These are phyloP conservation scores for Blastobotrys apis DNA, from an alignment of 1,139 yeast species.

Conservation along the genomic window DNA sequence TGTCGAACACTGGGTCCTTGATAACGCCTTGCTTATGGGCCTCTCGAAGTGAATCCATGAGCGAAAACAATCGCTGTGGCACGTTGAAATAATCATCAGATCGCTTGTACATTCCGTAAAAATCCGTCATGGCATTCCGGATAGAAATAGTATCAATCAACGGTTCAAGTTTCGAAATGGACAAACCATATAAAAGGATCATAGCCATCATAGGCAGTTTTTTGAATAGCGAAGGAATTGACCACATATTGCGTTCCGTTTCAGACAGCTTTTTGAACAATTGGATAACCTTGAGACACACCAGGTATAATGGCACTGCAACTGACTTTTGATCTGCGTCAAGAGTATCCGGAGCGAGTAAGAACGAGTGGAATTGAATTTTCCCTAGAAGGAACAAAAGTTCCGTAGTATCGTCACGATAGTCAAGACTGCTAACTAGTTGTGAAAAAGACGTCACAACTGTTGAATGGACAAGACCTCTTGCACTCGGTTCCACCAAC, in stretches of 20 bases:
- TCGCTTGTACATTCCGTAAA: constrained; percentile 10
- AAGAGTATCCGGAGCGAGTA: constrained; percentile 22
- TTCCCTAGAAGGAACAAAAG: constrained; percentile 20
- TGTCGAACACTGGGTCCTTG: constrained; percentile 5
- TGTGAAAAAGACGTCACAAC: constrained; percentile 18
- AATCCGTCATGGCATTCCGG: constrained; percentile 17
- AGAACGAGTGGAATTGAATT: constrained; percentile 22
- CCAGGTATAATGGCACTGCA: constrained; percentile 20
- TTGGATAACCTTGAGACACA: constrained; percentile 17
- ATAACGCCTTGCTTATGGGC: background rate
- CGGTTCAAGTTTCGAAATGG: constrained; percentile 13
- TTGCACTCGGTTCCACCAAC: constrained; percentile 18
- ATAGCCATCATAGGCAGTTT: constrained; percentile 13
- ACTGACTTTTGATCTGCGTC: constrained; percentile 18
- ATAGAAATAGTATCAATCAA: constrained; percentile 15
- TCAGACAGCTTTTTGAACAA: constrained; percentile 9
- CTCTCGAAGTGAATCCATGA: constrained; percentile 4
- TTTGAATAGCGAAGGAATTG: constrained; percentile 14
- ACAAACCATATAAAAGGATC: constrained; percentile 18
- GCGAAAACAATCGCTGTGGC: background rate
- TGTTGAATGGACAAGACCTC: constrained; percentile 19
- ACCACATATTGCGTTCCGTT: constrained; percentile 3
- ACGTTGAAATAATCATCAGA: background rate
- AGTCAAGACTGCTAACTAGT: constrained; percentile 16
- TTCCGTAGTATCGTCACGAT: constrained; percentile 20